Conservation (phyloP, 129 eudicot genomes). For the Helianthus tuberosus region DNA sequence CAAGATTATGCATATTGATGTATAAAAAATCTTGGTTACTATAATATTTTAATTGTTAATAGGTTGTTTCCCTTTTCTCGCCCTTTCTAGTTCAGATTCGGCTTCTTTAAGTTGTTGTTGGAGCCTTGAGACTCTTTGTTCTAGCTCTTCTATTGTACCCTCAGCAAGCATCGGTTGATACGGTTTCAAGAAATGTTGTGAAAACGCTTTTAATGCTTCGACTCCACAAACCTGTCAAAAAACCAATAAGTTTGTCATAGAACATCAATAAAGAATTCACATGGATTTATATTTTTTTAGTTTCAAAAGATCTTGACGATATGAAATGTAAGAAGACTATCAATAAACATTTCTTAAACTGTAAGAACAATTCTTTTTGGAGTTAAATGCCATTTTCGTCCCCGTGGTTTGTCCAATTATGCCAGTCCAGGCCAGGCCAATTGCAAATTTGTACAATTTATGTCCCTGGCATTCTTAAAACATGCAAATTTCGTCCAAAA, state of each 20-base stretch:
- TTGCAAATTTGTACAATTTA: too few species aligned
- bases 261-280: neutral
- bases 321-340: neutral
- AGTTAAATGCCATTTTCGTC: too few species aligned
- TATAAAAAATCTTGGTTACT: slow-evolving; percentile 14
- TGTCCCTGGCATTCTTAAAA: too few species aligned
- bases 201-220: slow-evolving; percentile 73
- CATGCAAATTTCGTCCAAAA: too few species aligned
- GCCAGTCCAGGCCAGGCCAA: too few species aligned
- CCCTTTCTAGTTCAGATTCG: slow-evolving; percentile 78
- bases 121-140: slow-evolving; percentile 60
- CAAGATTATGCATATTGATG: slow-evolving; percentile 22
- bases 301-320: slow-evolving; percentile 14
- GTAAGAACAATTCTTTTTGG: too few species aligned
- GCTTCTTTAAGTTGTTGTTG: slow-evolving; percentile 68
- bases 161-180: slow-evolving; percentile 48
- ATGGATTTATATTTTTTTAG: neutral
- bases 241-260: neutral
- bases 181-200: slow-evolving; percentile 60
- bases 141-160: slow-evolving; percentile 76
- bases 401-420: too few species aligned
- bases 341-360: neutral
- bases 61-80: slow-evolving; percentile 71
- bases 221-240: slow-evolving; percentile 76
- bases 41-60: slow-evolving; percentile 14